Percentiles rank a stretch among this genome's conserved stretches.
phyloP scores from a whole-genome alignment of 164 flowering plant genomes.

The Magnolia officinalis region DNA sequence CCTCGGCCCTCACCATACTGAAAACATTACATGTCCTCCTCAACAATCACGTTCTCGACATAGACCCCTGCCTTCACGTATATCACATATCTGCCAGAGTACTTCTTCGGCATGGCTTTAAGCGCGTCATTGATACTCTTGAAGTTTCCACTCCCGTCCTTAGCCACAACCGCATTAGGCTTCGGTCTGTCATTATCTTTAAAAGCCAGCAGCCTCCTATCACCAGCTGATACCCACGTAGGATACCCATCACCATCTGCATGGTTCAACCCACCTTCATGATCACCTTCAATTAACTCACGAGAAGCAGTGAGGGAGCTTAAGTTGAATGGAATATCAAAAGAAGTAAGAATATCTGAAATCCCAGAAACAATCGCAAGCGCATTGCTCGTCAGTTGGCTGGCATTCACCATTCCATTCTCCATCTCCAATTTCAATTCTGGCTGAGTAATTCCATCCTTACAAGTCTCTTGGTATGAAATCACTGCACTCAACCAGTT shows the following conservation, averaged over 20 bases:
- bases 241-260: constrained; percentile 26
- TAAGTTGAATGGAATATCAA: constrained; percentile 16
- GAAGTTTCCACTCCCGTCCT: constrained; percentile 52
- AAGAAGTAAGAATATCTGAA: constrained; percentile 15
- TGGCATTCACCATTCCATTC: constrained; percentile 30
- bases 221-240: constrained; percentile 31
- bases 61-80: constrained; percentile 61
- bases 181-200: constrained; percentile 4
- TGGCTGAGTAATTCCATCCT: constrained; percentile 37
- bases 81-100: constrained; percentile 36
- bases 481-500: constrained; percentile 53
- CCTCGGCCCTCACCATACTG: constrained; percentile 67
- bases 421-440: constrained; percentile 27
- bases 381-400: constrained; percentile 42
- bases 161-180: constrained; percentile 53
- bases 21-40: constrained; percentile 32
- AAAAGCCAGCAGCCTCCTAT: constrained; percentile 35
- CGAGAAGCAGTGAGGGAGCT: constrained; percentile 1
- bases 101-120: constrained; percentile 40
- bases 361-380: constrained; percentile 42
- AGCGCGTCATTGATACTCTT: constrained; percentile 47
- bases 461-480: constrained; percentile 48
- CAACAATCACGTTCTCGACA: constrained; percentile 37
- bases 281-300: too few relatives aligned
- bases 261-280: background rate